phyloP scores from a whole-genome alignment of 768 basidiomycete species.

The Suillus decipiens region DNA sequence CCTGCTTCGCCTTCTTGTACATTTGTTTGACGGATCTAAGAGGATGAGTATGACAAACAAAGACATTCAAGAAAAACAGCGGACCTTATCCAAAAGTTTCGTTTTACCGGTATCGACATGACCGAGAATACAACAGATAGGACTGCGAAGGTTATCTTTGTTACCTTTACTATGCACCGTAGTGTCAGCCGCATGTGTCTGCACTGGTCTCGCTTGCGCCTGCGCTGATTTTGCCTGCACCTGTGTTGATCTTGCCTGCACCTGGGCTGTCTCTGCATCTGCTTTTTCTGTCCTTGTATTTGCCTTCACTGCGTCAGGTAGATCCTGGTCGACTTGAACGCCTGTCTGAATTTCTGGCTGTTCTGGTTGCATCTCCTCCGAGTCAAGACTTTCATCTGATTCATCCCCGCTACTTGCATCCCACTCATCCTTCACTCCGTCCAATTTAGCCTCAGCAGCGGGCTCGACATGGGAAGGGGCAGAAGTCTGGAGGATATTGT shows the following conservation, averaged over 20 bases:
- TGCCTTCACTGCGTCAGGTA: no score
- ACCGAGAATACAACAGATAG: conserved; percentile 98
- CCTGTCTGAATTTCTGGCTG: neutral
- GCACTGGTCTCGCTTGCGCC: conserved; percentile 41
- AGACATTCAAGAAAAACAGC: conserved; percentile 18
- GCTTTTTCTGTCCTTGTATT: neutral
- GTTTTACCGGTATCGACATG: conserved; percentile 99
- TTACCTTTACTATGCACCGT: conserved; percentile 88
- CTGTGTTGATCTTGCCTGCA: conserved; percentile 30
- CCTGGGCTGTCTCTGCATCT: neutral
- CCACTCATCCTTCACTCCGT: conserved; percentile 54
- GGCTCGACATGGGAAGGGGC: conserved; percentile 38
- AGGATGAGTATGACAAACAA: conserved; percentile 11
- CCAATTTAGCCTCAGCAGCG: conserved; percentile 29
- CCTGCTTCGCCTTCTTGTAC: conserved; percentile 99
- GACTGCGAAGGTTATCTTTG: conserved; percentile 90
- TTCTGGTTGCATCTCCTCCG: conserved; percentile 23
- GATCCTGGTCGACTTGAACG: neutral
- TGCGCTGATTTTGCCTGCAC: conserved; percentile 15
- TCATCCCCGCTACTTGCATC: conserved; percentile 52
- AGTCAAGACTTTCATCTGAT: conserved; percentile 39
- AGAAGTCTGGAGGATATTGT: conserved; percentile 25
- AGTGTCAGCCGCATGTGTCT: conserved; percentile 82
- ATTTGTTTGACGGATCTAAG: conserved; percentile 97
- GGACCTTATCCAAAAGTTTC: conserved; percentile 92